Conservation (phyloP, 257 asterid species). For the Lithospermum erythrorhizon region DNA sequence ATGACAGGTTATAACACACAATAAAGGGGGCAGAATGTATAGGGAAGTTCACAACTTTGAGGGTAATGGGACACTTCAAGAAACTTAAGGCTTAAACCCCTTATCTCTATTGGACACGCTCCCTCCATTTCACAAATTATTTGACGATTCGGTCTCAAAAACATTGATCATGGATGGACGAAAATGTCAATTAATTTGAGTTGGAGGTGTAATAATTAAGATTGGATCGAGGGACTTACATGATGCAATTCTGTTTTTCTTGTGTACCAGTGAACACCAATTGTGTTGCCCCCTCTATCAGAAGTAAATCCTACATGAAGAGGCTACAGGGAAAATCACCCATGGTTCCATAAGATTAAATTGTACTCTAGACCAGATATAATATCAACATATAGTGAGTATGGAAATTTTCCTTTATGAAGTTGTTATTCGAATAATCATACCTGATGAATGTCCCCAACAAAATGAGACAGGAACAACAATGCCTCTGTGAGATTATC, state of each 20-base stretch:
- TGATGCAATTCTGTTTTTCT: conserved; percentile 69
- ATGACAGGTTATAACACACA: too few species aligned
- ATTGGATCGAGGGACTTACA: conserved; percentile 24
- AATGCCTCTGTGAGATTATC: conserved; percentile 81
- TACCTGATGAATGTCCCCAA: conserved; percentile 93
- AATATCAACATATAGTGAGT: not conserved
- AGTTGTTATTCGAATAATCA: not conserved
- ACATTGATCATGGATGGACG: too few species aligned
- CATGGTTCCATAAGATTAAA: not conserved
- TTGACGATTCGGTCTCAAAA: too few species aligned
- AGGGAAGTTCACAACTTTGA: too few species aligned
- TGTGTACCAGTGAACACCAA: conserved; percentile 71
- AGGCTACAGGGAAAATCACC: conserved; percentile 37
- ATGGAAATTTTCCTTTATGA: not conserved
- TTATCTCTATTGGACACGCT: not conserved
- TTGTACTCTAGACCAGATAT: not conserved
- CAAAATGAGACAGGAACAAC: conserved; percentile 67
- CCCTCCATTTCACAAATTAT: too few species aligned
- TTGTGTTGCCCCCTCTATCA: conserved; percentile 54
- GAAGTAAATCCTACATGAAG: conserved; percentile 66
- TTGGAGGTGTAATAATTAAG: not conserved
- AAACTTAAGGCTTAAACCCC: too few species aligned
- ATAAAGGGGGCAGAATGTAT: too few species aligned
- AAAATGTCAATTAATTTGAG: too few species aligned
- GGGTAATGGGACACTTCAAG: not conserved